Base-by-base conservation (phyloP, 345 rosid genomes). In the Heritiera littoralis region DNA sequence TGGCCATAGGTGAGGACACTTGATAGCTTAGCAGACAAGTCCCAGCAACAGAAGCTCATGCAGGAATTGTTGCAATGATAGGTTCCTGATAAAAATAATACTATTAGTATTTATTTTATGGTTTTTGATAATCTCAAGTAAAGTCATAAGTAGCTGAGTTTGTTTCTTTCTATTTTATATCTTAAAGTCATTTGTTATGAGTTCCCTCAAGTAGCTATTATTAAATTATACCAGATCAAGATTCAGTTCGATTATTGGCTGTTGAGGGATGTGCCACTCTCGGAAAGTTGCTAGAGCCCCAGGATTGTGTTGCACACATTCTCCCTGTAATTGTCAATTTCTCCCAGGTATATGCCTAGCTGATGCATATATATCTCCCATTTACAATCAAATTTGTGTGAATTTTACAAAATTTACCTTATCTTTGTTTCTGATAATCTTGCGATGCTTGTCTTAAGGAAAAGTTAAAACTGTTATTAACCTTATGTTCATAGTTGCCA, bases 191-290 rank as follows among this genome's bases (percentile, higher is more conserved):
- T 69, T 71, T 49, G 12, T 32, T 30, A 7, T 30, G 12, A 52
- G 20, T 28, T 48, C 38, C 15, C 35, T 10, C 28, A 46, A 64
- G 11, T 28, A 6, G 5, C 3, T 48, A 73, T 55, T 77, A 3
- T 11, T 77, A 65, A 32, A 55, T 77, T 58, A 76, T 76, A 54
- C 78, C 91, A 92, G 93, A 92, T 74, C 97, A 92, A 84, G 97
- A 92, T 84, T 87, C 97, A 38, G 94, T 92, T 78, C 90, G 90
- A 49, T 79, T 92, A 78, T 84, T 92, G 90, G 97, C 93, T 38
- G 93, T 92, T 84, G 97, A 92, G 87, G 91, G 97, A 77, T 90
- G 93, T 82, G 88, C 92, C 80, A 88, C 94, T 60, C 92, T 89
- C 67, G 94, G 97, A 68, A 90, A 90, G 84, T 81, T 90, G 90